Evolutionary conservation across 176 grass and related monocot genomes (phyloP).

Genomic region (Saccharum officinarum): DNA sequence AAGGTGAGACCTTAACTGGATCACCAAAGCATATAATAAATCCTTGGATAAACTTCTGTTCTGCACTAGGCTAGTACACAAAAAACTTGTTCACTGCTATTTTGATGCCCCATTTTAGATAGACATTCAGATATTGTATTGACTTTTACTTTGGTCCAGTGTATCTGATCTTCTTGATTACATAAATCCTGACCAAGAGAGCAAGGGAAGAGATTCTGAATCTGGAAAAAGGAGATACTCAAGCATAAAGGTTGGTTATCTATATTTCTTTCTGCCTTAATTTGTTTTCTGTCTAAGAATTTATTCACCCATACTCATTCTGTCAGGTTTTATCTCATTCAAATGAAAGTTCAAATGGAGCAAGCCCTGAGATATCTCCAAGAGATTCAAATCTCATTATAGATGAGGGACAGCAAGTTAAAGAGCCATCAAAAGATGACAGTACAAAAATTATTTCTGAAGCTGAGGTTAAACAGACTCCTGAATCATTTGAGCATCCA

Average conservation of each 20-base stretch:
- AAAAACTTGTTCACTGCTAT: not conserved
- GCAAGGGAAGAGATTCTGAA: constrained; percentile 81
- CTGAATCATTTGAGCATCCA: constrained; percentile 35
- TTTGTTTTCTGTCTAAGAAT: constrained; percentile 18
- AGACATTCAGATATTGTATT: constrained; percentile 10
- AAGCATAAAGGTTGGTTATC: constrained; percentile 78
- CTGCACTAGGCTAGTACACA: constrained; percentile 18
- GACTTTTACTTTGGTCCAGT: constrained; percentile 57
- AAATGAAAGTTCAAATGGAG: constrained; percentile 50
- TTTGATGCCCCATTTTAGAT: not conserved
- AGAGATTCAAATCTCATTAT: constrained; percentile 50
- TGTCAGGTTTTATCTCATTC: constrained; percentile 79
- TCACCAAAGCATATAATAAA: not conserved
- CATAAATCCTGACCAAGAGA: constrained; percentile 88
- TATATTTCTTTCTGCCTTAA: constrained; percentile 18
- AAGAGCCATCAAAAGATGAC: constrained; percentile 48
- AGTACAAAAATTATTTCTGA: constrained; percentile 43
- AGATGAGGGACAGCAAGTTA: constrained; percentile 45
- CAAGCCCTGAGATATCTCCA: constrained; percentile 69
- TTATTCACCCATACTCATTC: constrained; percentile 36
- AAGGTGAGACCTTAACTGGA: constrained; percentile 53
- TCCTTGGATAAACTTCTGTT: constrained; percentile 6
- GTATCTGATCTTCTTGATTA: constrained; percentile 99
- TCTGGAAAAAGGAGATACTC: constrained; percentile 78
- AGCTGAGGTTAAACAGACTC: constrained; percentile 53